Evolutionary conservation across 768 basidiomycete genomes (phyloP).

Genomic region (Boletus rufocinnamomeus): DNA sequence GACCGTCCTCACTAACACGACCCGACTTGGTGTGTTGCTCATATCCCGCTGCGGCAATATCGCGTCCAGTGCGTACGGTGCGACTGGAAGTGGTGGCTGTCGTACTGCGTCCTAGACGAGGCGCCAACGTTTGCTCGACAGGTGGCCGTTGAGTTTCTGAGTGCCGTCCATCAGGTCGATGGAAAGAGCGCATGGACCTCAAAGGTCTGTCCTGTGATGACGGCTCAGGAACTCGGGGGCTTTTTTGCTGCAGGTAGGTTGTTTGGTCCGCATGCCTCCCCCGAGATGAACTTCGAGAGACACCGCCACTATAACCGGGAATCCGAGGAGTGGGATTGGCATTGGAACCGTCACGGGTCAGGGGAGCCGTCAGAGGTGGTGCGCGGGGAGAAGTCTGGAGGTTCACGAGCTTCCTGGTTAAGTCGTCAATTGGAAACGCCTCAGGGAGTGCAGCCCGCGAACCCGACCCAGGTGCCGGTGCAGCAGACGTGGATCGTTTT

Average conservation of each 20-base stretch:
- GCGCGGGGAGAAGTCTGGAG: conserved; percentile 40
- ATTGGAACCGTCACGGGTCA: conserved; percentile 13
- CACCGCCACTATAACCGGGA: conserved; percentile 8
- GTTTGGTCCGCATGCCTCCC: conserved; percentile 17
- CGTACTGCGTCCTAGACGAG: conserved; percentile 39
- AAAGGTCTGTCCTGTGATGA: conserved; percentile 35
- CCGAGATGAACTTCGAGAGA: conserved; percentile 29
- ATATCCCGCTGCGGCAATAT: conserved; percentile 7
- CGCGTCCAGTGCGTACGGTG: conserved; percentile 20
- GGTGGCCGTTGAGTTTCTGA: conserved; percentile 39
- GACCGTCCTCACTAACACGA: conserved; percentile 31
- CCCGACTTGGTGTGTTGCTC: conserved; percentile 24
- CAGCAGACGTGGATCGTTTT: conserved; percentile 35
- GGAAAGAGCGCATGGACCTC: conserved; percentile 63
- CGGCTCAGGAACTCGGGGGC: conserved; percentile 22
- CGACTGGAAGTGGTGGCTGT: conserved; percentile 30
- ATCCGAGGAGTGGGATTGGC: conserved; percentile 13
- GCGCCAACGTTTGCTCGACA: conserved; percentile 30
- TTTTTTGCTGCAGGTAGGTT: conserved; percentile 22
- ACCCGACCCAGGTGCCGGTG: conserved; percentile 19
- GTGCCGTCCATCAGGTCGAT: conserved; percentile 43
- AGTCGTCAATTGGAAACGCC: conserved; percentile 56
- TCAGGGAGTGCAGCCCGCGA: conserved; percentile 38
- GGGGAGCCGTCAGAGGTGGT: conserved; percentile 16
- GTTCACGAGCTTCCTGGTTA: conserved; percentile 57